Evolutionary conservation across 306 rosid species (phyloP).

Genomic region (Malus domestica): ASM211411v1 NC_041800.1:29752733-29753232

Average conservation of each 20-base stretch:
- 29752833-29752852: conserved; percentile 18
- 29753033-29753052: background rate
- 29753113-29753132: background rate
- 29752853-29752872: conserved; percentile 89
- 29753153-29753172: background rate
- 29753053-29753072: background rate
- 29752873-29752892: conserved; percentile 87
- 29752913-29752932: conserved; percentile 95
- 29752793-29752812: conserved; percentile 19
- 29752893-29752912: conserved; percentile 98
- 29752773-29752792: conserved; percentile 52
- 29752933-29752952: conserved; percentile 25
- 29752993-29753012: background rate
- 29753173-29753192: background rate
- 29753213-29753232: background rate
- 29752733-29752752: conserved; percentile 84
- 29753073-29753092: background rate
- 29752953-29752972: background rate
- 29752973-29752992: background rate
- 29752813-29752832: conserved; percentile 9
- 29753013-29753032: background rate
- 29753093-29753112: background rate
- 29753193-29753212: background rate
- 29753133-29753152: background rate
- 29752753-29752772: conserved; percentile 94